phyloP scores from a whole-genome alignment of 176 grass and related monocot genomes.

The Oryza glumipatula region DNA sequence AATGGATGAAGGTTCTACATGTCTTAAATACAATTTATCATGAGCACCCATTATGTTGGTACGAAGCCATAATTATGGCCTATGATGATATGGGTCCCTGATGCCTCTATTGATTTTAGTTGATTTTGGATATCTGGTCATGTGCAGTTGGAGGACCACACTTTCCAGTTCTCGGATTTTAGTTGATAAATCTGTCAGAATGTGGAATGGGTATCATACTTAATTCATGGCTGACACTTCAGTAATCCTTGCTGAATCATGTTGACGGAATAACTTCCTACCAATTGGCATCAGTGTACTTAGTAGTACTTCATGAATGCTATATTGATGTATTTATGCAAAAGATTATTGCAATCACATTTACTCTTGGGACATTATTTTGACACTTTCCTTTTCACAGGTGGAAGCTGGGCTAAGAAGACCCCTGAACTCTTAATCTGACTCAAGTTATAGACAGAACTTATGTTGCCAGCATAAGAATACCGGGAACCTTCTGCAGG shows the following conservation, averaged over 20 bases:
- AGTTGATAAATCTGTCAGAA: not conserved
- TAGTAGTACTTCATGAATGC: not conserved
- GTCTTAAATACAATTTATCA: constrained; percentile 17
- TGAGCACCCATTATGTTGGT: constrained; percentile 14
- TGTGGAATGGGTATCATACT: not conserved
- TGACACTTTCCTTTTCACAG: constrained; percentile 36
- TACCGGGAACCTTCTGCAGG: not conserved
- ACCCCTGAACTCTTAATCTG: constrained; percentile 48
- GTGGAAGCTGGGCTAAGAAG: constrained; percentile 58
- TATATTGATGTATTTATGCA: constrained; percentile 10
- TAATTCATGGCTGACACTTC: not conserved
- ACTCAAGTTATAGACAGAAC: constrained; percentile 19
- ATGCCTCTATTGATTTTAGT: constrained; percentile 16
- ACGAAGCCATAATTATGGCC: not conserved
- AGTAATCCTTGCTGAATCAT: not conserved
- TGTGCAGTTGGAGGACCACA: not conserved
- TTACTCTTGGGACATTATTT: not conserved
- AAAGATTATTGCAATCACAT: not conserved
- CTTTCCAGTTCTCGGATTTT: not conserved
- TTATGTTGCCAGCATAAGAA: constrained; percentile 18
- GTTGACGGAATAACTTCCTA: not conserved
- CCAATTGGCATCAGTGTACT: not conserved
- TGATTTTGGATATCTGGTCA: constrained; percentile 12
- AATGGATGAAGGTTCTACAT: constrained; percentile 12
- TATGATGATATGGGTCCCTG: constrained; percentile 20